Base-by-base conservation (phyloP, 176 grass and related monocot species). In the Oryza officinalis region DNA sequence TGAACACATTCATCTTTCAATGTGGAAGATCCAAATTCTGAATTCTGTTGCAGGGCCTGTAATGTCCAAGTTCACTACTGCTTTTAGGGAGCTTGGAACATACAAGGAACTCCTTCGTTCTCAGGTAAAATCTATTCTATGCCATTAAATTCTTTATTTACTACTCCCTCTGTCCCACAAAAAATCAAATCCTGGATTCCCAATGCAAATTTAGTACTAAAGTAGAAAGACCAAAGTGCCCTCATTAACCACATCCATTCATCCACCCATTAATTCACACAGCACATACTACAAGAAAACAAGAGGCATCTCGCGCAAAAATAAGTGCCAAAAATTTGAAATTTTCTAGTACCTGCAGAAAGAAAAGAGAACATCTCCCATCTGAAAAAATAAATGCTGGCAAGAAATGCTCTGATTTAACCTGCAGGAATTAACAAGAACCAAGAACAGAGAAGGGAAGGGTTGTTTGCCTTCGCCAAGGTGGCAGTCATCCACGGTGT, bases 21-120 rank as follows among this genome's bases (percentile, higher is more conserved):
- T 11, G 50, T n/a, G 30, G 43, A 80, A 54, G 2, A 30, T 86
- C 13, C n/a, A 68, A 43, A 63, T 72, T 72, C 22, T 31, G 69
- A 77, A 73, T 79, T 79, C 65, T 89, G 57, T 84, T 70, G 38
- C 69, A 92, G 87, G 87, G 22, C 87, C 87, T 15, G 91, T 92
- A 77, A 89, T 92, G 90, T 92, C 91, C 71, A 92, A 92, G 80
- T 92, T 92, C 72, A 89, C 87, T 63, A 89, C 87, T 81, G 87
- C 87, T 80, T 92, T 92, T 87, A 89, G 90, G 75, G 93, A 92
- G 83, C 87, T 92, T 47, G 93, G 89, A 57, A 90, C 87, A 83
- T 92, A 94, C 79, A 94, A 94, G 59, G 93, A 94, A 83, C 85
- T 94, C 63, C 89, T 98, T 92, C 96, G 91, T 65, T 93, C 96